A percentile compares a stretch with the other conserved stretches of the same genome.
Evolutionary conservation across 352 stramenopile genomes (phyloP).

Genomic region (Hyaloperonospora brassicae): DNA sequence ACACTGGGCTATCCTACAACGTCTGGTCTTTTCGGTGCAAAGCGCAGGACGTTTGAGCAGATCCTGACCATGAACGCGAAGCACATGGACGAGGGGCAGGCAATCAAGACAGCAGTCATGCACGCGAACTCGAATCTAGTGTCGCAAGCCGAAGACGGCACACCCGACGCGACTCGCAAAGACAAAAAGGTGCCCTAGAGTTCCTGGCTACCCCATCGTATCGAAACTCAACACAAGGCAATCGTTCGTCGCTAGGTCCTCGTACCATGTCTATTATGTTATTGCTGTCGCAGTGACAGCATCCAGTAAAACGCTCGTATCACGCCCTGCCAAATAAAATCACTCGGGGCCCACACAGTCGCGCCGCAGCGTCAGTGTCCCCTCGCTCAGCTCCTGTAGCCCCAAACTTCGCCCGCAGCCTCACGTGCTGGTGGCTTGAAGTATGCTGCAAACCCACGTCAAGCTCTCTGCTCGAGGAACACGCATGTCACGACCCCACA

Average conservation of each 20-base stretch:
- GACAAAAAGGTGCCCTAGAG: slow-evolving; percentile 9
- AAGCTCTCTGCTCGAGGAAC: slow-evolving; percentile 24
- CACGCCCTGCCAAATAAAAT: no score
- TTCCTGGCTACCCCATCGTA: background rate
- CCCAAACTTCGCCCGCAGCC: slow-evolving; percentile 10
- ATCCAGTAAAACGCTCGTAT: slow-evolving; percentile 19
- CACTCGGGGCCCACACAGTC: slow-evolving; percentile 2
- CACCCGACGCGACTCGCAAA: slow-evolving; percentile 44
- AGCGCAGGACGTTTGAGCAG: slow-evolving; percentile 49
- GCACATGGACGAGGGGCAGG: slow-evolving; percentile 66
- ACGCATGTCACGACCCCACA: slow-evolving; percentile 16
- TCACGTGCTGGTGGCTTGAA: slow-evolving; percentile 8
- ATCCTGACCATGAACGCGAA: slow-evolving; percentile 48
- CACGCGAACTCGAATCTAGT: slow-evolving; percentile 59
- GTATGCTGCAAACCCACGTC: slow-evolving; percentile 19
- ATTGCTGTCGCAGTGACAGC: slow-evolving; percentile 20
- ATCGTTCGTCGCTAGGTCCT: slow-evolving; percentile 7
- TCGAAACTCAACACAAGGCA: background rate
- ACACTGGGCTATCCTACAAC: slow-evolving; percentile 54
- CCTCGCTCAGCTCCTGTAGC: slow-evolving; percentile 17
- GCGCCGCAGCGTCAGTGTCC: slow-evolving; percentile 17
- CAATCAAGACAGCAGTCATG: slow-evolving; percentile 58
- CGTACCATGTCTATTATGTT: slow-evolving; percentile 32
- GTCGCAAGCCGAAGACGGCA: slow-evolving; percentile 23
- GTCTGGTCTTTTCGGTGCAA: slow-evolving; percentile 41